phyloP scores from a whole-genome alignment of 257 asterid species.

The Solanum commersonii region DNA sequence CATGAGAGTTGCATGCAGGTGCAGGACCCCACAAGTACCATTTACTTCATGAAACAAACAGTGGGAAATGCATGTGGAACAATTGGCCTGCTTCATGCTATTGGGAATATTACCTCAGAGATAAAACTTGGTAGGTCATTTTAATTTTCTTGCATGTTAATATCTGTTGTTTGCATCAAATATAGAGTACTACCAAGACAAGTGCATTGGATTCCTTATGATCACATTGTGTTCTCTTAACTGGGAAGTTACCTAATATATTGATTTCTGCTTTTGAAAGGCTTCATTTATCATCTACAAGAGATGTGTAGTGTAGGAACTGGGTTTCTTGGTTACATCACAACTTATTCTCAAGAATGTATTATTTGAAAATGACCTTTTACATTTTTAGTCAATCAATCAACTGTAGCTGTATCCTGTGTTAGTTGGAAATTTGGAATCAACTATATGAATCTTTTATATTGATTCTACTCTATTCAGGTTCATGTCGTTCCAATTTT shows the following conservation, averaged over 20 bases:
- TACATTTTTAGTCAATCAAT: not conserved
- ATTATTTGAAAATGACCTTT: not conserved
- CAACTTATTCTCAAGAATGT: not conserved
- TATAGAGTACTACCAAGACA: not conserved
- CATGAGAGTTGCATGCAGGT: not conserved
- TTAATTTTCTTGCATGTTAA: not conserved
- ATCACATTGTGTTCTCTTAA: not conserved
- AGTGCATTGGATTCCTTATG: not conserved
- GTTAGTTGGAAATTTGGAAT: not conserved
- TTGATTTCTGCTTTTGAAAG: not conserved
- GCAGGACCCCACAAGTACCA: constrained; percentile 52
- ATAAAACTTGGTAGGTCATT: constrained; percentile 65
- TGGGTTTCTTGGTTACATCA: not conserved
- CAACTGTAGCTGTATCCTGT: not conserved
- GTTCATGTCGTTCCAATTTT: not conserved
- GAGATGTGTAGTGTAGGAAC: not conserved
- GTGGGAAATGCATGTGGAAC: constrained; percentile 99
- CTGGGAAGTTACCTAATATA: not conserved
- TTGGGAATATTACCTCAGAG: constrained; percentile 82
- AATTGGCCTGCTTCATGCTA: constrained; percentile 93
- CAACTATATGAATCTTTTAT: not conserved
- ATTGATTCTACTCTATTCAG: not conserved
- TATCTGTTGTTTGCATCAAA: not conserved
- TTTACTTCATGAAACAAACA: constrained; percentile 91
- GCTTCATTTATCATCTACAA: not conserved